phyloP scores from a whole-genome alignment of 2,329 filamentous ascomycete species.

The Orbilia blumenaviensis region DNA sequence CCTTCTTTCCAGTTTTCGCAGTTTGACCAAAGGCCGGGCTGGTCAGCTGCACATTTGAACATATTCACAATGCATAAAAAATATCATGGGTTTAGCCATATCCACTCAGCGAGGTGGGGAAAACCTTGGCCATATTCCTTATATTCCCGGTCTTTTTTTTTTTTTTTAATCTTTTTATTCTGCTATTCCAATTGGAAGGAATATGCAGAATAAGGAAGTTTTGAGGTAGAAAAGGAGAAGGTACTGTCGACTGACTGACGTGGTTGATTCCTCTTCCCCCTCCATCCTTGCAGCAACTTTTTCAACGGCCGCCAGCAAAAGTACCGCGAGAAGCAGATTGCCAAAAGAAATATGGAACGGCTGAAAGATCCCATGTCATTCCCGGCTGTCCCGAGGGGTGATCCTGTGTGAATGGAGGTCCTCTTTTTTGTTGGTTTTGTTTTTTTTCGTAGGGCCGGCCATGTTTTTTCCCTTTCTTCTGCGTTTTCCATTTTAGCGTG shows the following conservation, averaged over 20 bases:
- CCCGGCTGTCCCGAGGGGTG: slow-evolving; percentile 79
- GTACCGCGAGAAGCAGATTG: slow-evolving; percentile 78
- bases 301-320: slow-evolving; percentile 85
- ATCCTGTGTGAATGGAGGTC: slow-evolving; percentile 31
- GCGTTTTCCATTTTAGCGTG: slow-evolving; percentile 5
- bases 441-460: neutral
- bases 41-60: slow-evolving; percentile 53
- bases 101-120: slow-evolving; percentile 20
- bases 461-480: neutral
- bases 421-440: slow-evolving; percentile 4
- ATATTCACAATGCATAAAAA: slow-evolving; percentile 28
- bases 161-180: neutral
- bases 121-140: neutral
- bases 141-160: neutral
- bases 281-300: slow-evolving; percentile 70
- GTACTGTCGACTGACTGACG: slow-evolving; percentile 30
- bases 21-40: slow-evolving; percentile 15
- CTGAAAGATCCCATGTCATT: slow-evolving; percentile 81
- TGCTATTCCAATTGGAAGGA: neutral
- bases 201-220: slow-evolving; percentile 6
- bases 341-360: slow-evolving; percentile 82
- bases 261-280: slow-evolving; percentile 12
- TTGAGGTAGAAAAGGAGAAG: neutral
- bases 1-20: too few species aligned
- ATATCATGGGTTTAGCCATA: slow-evolving; percentile 20